Base-by-base conservation (phyloP, 108 stramenopile species). In the Schizochytrium sp. region DNA sequence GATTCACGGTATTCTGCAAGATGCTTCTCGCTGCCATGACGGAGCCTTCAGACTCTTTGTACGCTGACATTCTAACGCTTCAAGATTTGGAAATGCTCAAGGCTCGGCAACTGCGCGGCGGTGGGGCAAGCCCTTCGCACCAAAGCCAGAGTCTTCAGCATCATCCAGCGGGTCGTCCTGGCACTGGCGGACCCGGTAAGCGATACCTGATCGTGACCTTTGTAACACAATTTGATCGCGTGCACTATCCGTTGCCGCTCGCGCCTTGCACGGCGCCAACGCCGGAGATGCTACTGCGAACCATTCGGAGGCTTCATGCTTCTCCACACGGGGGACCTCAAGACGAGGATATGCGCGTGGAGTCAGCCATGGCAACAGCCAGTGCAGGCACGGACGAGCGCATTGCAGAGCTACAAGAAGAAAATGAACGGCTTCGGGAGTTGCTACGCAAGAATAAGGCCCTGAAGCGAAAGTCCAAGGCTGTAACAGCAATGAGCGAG, bases 161-260 rank as follows among this genome's bases (percentile, higher is more conserved):
- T 18, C 18, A 5, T 18, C 18, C 1, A 29, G 25, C 87, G 19
- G 41, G 19, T 0, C 72, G 34, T 25, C 63, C 63, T 41, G 63
- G 63, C 25, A 69, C 63, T 0, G 63, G 63, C 14, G 25, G 72
- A 1, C 34, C 57, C 58, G 12, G 47, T 1, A 87, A 90, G 71
- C 53, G 72, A 6, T 94, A 93, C 88, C 88, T 94, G 14, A 93
- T 94, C 87, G 60, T 94, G 57, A 94, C 94, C 23, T 94, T 94
- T 76, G 72, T 87, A 8, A 93, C 53, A 5, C 93, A 94, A 89
- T 94, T 92, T 48, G 94, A 94, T 53, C 58, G 93, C 19, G 94
- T 94, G 44, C 94, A 94, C 91, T 94, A 92, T 88, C 94, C 94
- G 18, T 76, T 94, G 21, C 94, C 94, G 23, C 83, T 94, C 5